Evolutionary conservation across 2,329 filamentous ascomycete genomes (phyloP).

Genomic region (Graphium sp.): DNA sequence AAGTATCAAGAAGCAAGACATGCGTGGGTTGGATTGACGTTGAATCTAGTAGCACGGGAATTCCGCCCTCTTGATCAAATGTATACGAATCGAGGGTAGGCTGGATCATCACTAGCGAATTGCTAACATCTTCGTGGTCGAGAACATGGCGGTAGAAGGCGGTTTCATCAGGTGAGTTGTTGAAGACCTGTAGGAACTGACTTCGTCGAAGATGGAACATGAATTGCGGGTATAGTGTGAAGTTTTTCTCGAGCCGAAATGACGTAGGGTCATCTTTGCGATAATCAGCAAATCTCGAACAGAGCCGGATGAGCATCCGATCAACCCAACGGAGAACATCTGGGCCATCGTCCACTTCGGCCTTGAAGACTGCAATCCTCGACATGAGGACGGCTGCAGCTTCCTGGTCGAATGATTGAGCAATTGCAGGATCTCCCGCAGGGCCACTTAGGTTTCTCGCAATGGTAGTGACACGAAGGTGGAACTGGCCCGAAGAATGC

Average conservation of each 20-base stretch:
- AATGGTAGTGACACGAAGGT: constrained; percentile 88
- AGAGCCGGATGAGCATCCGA: constrained; percentile 91
- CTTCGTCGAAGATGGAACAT: constrained; percentile 98
- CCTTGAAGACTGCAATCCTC: constrained; percentile 97
- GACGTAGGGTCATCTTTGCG: constrained; percentile 95
- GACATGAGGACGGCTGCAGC: constrained; percentile 96
- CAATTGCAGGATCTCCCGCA: constrained; percentile 83
- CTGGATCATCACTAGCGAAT: constrained; percentile 97
- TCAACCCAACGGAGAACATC: constrained; percentile 97
- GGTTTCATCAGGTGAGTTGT: constrained; percentile 97
- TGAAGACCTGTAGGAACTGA: constrained; percentile 97
- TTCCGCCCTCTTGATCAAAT: constrained; percentile 83
- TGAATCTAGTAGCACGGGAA: constrained; percentile 89
- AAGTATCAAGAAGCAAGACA: constrained; percentile 87
- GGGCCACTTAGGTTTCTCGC: constrained; percentile 83
- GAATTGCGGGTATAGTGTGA: constrained; percentile 95
- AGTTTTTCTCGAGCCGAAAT: constrained; percentile 96
- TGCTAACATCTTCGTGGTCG: constrained; percentile 92
- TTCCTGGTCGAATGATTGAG: constrained; percentile 96
- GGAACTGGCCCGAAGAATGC: constrained; percentile 89
- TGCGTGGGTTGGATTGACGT: constrained; percentile 91
- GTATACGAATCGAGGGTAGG: constrained; percentile 95
- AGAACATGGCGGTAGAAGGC: constrained; percentile 97
- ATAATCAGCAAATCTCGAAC: constrained; percentile 94
- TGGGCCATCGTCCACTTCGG: constrained; percentile 95